phyloP scores from a whole-genome alignment of 2,329 filamentous ascomycete genomes.

The Berkeleyomyces basicola region DNA sequence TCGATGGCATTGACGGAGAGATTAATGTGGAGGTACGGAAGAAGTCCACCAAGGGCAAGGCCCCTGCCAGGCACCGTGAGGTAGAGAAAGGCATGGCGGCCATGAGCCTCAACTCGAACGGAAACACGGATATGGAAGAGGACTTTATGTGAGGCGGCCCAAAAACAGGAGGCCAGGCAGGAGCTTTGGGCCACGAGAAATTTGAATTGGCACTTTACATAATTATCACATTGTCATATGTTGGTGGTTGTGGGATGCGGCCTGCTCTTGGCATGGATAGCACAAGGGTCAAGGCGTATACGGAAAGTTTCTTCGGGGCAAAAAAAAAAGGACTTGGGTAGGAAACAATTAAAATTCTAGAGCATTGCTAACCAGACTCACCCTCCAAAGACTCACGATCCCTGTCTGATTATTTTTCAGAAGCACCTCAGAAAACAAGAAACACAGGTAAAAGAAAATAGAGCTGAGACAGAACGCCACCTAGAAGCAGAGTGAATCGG shows the following conservation, averaged over 20 bases:
- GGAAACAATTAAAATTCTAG: not conserved
- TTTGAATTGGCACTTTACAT: not conserved
- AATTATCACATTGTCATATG: not conserved
- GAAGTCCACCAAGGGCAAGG: slow-evolving; percentile 7
- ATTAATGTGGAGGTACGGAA: slow-evolving; percentile 36
- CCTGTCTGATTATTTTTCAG: not conserved
- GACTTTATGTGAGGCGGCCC: slow-evolving; percentile 12
- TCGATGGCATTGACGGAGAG: slow-evolving; percentile 40
- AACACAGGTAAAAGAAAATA: too few relatives aligned
- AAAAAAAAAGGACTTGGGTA: not conserved
- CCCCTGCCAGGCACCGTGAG: slow-evolving; percentile 13
- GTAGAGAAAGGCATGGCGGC: slow-evolving; percentile 11
- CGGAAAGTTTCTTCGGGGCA: not conserved
- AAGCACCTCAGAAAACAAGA: not conserved
- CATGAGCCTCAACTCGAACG: slow-evolving; percentile 8
- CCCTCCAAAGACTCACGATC: not conserved
- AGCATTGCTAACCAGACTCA: not conserved
- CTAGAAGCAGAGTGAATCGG: too few relatives aligned
- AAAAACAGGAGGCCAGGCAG: not conserved
- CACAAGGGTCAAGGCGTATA: not conserved
- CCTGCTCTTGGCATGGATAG: not conserved
- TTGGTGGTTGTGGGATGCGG: not conserved
- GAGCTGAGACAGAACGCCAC: not conserved
- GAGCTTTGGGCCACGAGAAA: not conserved
- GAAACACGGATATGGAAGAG: slow-evolving; percentile 14